Evolutionary conservation across 2,329 filamentous ascomycete species (phyloP).

Genomic region (Chalara sp.): DNA sequence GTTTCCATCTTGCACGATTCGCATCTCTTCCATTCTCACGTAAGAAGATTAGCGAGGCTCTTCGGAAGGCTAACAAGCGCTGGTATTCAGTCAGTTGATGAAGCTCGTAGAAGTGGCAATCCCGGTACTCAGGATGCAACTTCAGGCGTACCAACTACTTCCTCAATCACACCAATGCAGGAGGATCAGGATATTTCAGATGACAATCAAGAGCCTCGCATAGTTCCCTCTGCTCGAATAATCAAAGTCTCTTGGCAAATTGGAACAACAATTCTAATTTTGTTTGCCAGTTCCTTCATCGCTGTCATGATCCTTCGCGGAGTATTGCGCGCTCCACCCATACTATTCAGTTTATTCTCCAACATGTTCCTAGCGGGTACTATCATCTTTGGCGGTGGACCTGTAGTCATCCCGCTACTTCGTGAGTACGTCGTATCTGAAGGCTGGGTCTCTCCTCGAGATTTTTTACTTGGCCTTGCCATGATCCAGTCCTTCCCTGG

Average conservation of each 20-base stretch:
- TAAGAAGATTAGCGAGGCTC: not conserved
- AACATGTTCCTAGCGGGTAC: slow-evolving; percentile 34
- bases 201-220: not conserved
- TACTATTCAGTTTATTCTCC: slow-evolving; percentile 56
- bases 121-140: not conserved
- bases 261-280: slow-evolving; percentile 1
- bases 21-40: slow-evolving; percentile 35
- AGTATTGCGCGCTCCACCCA: slow-evolving; percentile 29
- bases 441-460: slow-evolving; percentile 62
- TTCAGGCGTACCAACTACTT: not conserved
- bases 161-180: not conserved
- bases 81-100: not conserved
- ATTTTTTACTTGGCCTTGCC: slow-evolving; percentile 67
- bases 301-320: slow-evolving; percentile 46
- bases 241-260: slow-evolving; percentile 4
- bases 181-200: too few species aligned
- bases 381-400: slow-evolving; percentile 47
- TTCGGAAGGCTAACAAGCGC: not conserved
- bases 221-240: slow-evolving; percentile 1
- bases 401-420: slow-evolving; percentile 58
- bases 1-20: slow-evolving; percentile 50
- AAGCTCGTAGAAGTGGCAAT: not conserved
- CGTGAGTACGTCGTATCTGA: slow-evolving; percentile 57
- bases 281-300: slow-evolving; percentile 51
- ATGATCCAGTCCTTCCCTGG: slow-evolving; percentile 65